Base-by-base conservation (phyloP, 352 stramenopile species). In the Phytophthora foliorum region DNA sequence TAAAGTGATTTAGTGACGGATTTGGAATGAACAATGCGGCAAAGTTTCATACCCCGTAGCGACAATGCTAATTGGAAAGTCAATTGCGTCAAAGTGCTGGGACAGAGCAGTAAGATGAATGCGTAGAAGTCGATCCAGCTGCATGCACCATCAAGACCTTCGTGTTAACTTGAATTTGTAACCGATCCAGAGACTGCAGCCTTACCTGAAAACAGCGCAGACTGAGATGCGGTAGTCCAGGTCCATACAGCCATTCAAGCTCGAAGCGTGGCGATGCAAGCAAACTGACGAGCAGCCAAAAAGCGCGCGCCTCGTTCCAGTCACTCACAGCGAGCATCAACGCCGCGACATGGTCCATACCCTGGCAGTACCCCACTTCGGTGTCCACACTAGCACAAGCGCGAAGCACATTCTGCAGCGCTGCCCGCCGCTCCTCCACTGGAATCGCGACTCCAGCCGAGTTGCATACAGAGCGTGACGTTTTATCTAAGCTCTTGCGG, bases 361-460 rank as follows among this genome's bases (percentile, higher is more conserved):
- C 86, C 52, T 92, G 86, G 24, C 84, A 92, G 67, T 94, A 94
- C 1, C 84, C 86, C 25, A 92, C 80, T 59, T 89, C 84, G 0
- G 77, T 84, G 56, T 92, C 81, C 36, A 92, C 78, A 49, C 80
- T 89, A 46, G 86, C 77, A 42, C 90, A 92, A 22, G 82, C 74
- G 2, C 79, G 77, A 51, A 94, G 64, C 5, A 92, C 81, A 27
- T 91, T 89, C 10, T 72, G 72, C 13, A 94, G 76, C 4, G 84
- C 65, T 19, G 63, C 50, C 44, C 78, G 77, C 9, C 82, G 63
- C 2, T 42, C 60, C 9, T 88, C 80, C 6, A 85, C 27, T 11
- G 72, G 56, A 22, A 74, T 63, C 8, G 50, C 13, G 13, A 71
- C 31, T 25, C 67, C 55, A 44, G 39, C 38, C 4, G 67, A 72